Base-by-base conservation (phyloP, 2,329 filamentous ascomycete species). In the Hypoxylon sp. region DNA sequence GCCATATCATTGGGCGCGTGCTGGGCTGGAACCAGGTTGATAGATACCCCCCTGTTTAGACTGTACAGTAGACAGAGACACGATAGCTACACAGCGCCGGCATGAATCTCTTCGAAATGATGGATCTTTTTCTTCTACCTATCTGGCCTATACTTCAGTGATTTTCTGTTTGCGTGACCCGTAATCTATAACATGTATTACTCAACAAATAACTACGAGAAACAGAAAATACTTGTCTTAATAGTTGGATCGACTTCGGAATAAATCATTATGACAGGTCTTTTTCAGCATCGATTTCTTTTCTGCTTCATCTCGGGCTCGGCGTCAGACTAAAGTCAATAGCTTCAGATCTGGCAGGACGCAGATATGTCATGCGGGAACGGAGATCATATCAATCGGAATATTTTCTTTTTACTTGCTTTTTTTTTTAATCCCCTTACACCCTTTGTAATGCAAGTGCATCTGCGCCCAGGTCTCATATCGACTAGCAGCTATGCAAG, bases 41-140 rank as follows among this genome's bases (percentile, higher is more conserved):
- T 77, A 77, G 75, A 78, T 78, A 78, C 76, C 76, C 75, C 34
- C 70, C 61, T 68, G 70, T 73, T 76, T 77, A 77, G 75, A 77
- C 74, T 77, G 75, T 77, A 77, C 73, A 76, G 68, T 77, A 76
- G 70, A 71, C 61, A 75, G 61, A 72, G 70, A 71, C 70, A 76
- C 68, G 71, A 73, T 71, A 74, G 74, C 74, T 75, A 72, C 74
- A 74, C 73, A 76, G 74, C 74, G 63, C 70, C 67, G 67, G 63
- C 63, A 74, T 65, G 71, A 75, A 70, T 70, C 71, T 74, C 51
- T 71, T 69, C 50, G 61, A 61, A 74, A 72, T 63, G 70, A 75
- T 72, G 65, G 70, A 74, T 72, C 70, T 73, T 61, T 71, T 73
- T 68, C 46, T 66, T 61, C 54, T 53, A 46, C 47, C 3, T 54